A percentile compares a stretch with the other conserved stretches of the same genome.
phyloP scores from a whole-genome alignment of 768 basidiomycete genomes.

The Boletus edulis region DNA sequence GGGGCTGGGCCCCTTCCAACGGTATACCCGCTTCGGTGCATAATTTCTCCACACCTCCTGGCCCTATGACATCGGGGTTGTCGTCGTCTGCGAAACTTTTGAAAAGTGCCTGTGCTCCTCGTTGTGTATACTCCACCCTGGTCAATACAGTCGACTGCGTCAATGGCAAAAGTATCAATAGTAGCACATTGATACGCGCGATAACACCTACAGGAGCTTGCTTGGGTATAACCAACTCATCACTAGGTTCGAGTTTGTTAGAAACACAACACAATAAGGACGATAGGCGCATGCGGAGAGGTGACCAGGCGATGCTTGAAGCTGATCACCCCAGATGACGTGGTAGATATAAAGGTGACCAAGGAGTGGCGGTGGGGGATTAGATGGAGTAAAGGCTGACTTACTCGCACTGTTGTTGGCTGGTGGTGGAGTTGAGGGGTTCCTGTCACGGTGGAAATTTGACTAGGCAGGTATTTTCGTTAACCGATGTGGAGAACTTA shows the following conservation, averaged over 20 bases:
- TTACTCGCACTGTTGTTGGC: conserved; percentile 28
- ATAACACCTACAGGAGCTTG: conserved; percentile 28
- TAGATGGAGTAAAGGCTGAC: conserved; percentile 25
- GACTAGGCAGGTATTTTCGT: conserved; percentile 12
- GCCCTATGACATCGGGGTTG: conserved; percentile 51
- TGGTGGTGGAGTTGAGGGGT: conserved; percentile 25
- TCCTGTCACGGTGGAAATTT: conserved; percentile 19
- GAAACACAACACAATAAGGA: conserved; percentile 64
- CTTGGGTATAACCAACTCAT: conserved; percentile 39
- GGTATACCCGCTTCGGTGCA: conserved; percentile 70
- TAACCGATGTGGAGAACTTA: conserved; percentile 23
- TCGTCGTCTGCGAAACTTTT: conserved; percentile 58
- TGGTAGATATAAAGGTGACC: conserved; percentile 10
- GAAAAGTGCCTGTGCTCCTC: conserved; percentile 57
- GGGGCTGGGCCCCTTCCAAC: conserved; percentile 68
- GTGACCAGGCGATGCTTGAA: conserved; percentile 26
- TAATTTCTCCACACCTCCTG: conserved; percentile 69
- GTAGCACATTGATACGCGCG: background rate
- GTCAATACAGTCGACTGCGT: conserved; percentile 4
- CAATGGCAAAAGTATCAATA: background rate
- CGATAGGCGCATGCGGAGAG: conserved; percentile 55
- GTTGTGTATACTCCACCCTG: conserved; percentile 43
- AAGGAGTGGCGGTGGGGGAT: conserved; percentile 9
- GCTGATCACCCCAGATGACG: conserved; percentile 22
- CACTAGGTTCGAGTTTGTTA: conserved; percentile 50